Conservation (phyloP, 2,329 filamentous ascomycete species). For the Verticillium albo-atrum region DNA sequence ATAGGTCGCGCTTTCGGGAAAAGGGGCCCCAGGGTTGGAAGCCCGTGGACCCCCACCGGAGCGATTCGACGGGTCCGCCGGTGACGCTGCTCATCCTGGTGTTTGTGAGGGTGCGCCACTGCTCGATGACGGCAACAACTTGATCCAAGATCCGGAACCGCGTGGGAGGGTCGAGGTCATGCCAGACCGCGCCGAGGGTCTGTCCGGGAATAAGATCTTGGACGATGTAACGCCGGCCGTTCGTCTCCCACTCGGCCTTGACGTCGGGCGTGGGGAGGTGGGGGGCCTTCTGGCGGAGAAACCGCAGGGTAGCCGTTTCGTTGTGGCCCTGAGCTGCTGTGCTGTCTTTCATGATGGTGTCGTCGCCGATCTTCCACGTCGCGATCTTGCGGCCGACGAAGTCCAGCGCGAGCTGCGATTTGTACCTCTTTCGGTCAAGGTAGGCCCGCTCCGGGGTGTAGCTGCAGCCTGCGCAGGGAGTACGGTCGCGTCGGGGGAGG, state of each 20-base stretch:
- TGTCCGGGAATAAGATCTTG: background rate
- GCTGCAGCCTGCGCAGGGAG: background rate
- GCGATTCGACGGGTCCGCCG: background rate
- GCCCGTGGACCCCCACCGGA: background rate
- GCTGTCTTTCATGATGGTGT: background rate
- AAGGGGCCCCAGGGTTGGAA: background rate
- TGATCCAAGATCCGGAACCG: background rate
- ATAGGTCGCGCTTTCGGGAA: background rate
- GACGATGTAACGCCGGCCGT: background rate
- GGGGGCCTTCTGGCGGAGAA: background rate
- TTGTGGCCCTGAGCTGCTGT: background rate
- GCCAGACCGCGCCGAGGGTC: background rate
- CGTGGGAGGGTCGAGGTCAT: background rate
- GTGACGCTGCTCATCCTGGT: background rate
- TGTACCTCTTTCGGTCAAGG: background rate
- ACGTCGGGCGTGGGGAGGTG: background rate
- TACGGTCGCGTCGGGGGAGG: background rate
- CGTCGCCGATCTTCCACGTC: background rate
- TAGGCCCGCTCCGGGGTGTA: background rate
- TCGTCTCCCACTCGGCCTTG: background rate
- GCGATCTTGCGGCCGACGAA: background rate
- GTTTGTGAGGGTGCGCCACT: background rate
- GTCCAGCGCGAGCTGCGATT: background rate
- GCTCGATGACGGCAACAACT: background rate
- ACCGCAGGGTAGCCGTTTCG: background rate